These are phyloP conservation scores for Globisporangium solare DNA, from an alignment of 352 stramenopile species.

Conservation along the genomic window DNA sequence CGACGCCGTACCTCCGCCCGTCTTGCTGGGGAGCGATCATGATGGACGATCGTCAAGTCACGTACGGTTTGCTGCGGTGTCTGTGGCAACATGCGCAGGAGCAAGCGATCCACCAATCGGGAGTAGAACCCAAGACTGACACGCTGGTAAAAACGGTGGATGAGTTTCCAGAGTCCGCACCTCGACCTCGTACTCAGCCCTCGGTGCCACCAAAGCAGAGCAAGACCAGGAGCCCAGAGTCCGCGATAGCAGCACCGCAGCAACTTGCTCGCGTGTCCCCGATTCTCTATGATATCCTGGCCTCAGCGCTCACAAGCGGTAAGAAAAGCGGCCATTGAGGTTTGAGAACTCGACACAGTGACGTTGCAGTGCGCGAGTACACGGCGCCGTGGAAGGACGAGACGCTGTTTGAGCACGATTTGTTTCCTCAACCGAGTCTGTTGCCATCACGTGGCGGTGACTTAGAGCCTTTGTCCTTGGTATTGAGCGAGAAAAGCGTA, in stretches of 20 bases:
- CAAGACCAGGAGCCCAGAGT: neutral
- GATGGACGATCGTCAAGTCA: conserved; percentile 39
- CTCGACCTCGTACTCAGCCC: too few species aligned
- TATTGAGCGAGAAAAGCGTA: too few species aligned
- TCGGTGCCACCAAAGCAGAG: neutral
- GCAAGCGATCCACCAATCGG: conserved; percentile 3
- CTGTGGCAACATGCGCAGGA: conserved; percentile 31
- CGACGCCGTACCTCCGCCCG: conserved; percentile 14
- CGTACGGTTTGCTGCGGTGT: conserved; percentile 48
- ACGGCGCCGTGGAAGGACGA: conserved; percentile 1
- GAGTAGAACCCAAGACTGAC: too few species aligned
- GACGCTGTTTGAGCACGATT: conserved; percentile 6
- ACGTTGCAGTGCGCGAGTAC: neutral
- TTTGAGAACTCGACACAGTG: neutral
- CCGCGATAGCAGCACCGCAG: neutral
- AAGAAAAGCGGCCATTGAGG: neutral
- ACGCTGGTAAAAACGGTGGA: too few species aligned
- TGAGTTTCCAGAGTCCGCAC: too few species aligned
- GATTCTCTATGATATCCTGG: conserved; percentile 19
- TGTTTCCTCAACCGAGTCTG: conserved; percentile 10
- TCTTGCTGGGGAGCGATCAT: conserved; percentile 28
- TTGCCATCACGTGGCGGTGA: too few species aligned
- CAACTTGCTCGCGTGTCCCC: conserved; percentile 2
- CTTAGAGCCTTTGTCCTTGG: too few species aligned
- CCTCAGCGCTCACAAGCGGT: conserved; percentile 16